Evolutionary conservation across 225 moss, liverwort and hornwort genomes (phyloP), one percentile per base, ranked within the genome.

Genomic region (Sphagnum tenellum): DNA sequence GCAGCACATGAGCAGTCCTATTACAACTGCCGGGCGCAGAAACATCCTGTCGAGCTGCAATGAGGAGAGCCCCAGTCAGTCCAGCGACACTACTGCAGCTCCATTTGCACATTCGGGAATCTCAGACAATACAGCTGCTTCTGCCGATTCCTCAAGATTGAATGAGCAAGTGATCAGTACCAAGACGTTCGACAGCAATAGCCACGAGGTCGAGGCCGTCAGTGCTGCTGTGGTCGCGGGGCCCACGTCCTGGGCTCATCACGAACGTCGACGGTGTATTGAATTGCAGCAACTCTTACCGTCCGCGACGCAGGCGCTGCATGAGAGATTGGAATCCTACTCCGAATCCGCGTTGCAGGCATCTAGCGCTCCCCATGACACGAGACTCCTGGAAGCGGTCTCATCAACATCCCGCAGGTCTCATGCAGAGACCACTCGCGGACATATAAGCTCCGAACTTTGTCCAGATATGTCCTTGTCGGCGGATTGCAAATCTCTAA

Each of bases 61-160:
- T 12, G 29, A 29, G 29, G 80, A 64, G 12, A 84, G 81, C 49
- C 80, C 71, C 2, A 84, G 81, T 51, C 80, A 80, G 62, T 80
- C 80, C 61, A 84, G 81, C 61, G 84, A 84, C 65, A 78, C 84
- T 11, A 77, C 77, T 61, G 78, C 64, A 60, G 67, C 78, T 57
- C 68, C 84, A 4, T 64, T 71, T 12, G 65, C 73, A 3, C 77
- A 73, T 5, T 84, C 81, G 9, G 81, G 75, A 61, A 71, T 72
- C 51, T 76, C 78, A 14, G 76, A 84, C 45, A 69, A 67, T 13
- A 66, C 75, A 5, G 74, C 64, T 11, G 73, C 71, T 61, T 81
- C 75, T 50, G 49, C 55, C 5, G 73, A 79, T 5, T 67, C 68
- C 49, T 53, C 12, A 7, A 55, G 55, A 6, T 54, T 61, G 3